These are phyloP conservation scores for Ophidiomyces ophidiicola DNA, from an alignment of 2,329 filamentous ascomycete species.

Conservation along the genomic window DNA sequence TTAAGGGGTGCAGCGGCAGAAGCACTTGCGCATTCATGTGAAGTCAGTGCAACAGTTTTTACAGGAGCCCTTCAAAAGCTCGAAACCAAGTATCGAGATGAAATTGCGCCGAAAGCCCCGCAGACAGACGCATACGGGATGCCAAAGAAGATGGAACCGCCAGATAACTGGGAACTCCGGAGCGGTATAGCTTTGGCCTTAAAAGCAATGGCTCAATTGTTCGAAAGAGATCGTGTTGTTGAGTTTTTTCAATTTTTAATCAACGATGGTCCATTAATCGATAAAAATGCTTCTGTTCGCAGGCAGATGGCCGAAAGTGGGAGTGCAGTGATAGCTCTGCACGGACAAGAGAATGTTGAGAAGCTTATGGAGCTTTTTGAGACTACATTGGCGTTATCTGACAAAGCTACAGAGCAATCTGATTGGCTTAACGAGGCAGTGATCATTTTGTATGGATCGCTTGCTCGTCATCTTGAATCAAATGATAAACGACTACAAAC, in stretches of 20 bases:
- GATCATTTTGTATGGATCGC: slow-evolving; percentile 89
- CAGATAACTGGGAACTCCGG: slow-evolving; percentile 82
- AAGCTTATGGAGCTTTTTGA: slow-evolving; percentile 89
- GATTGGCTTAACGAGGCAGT: slow-evolving; percentile 95
- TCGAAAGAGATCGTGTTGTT: slow-evolving; percentile 58
- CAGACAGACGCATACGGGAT: slow-evolving; percentile 89
- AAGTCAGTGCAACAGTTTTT: slow-evolving; percentile 48
- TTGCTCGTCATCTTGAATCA: slow-evolving; percentile 71
- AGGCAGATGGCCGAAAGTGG: slow-evolving; percentile 87
- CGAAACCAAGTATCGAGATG: slow-evolving; percentile 58
- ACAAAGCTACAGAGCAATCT: slow-evolving; percentile 65
- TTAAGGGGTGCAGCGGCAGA: slow-evolving; percentile 73
- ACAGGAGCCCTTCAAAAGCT: slow-evolving; percentile 52
- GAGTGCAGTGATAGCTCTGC: slow-evolving; percentile 63
- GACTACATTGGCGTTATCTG: slow-evolving; percentile 68
- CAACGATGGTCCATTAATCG: slow-evolving; percentile 72
- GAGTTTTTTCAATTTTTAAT: slow-evolving; percentile 77
- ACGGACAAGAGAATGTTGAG: slow-evolving; percentile 73
- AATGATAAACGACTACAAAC: slow-evolving; percentile 81
- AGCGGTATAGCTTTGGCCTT: slow-evolving; percentile 83
- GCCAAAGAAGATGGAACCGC: slow-evolving; percentile 74
- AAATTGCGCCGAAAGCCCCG: slow-evolving; percentile 70
- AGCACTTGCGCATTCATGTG: slow-evolving; percentile 62
- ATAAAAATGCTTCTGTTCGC: slow-evolving; percentile 64
- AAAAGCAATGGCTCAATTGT: slow-evolving; percentile 61